Base-by-base conservation (phyloP, 2,329 filamentous ascomycete genomes). In the Sarocladium brachiariae region DNA sequence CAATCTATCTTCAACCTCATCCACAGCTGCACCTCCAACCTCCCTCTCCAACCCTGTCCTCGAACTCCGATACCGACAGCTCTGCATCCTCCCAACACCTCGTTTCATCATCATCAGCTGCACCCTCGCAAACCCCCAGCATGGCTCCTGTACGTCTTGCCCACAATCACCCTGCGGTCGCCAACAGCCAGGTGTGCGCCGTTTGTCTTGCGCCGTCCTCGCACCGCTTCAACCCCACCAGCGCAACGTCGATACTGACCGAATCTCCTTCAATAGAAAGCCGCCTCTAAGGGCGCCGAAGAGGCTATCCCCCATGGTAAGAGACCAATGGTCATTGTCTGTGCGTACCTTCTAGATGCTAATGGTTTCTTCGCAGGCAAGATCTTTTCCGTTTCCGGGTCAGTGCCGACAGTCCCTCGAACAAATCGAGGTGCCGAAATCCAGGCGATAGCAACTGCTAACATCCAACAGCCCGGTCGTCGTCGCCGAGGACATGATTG, bases 401-500 rank as follows among this genome's bases (percentile, higher is more conserved):
- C 60, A 67, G 76, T 76, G 31, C 23, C 38, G 49, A 49, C 16
- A 46, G 46, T 38, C 45, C 39, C 39, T 37, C 52, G 52, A 38
- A 25, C 24, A 39, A 8, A 25, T 27, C 37, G 38, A 50, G 46
- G 46, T 39, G 30, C 31, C 52, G 51, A 54, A 48, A 38, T 27
- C 34, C 10, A 27, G 37, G 24, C 49, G 25, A 52, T 51, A 16
- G 25, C 30, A 49, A n/a, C 43, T 49, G 50, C 59, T 59, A 56
- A 61, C 53, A 24, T 51, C 45, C 39, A 38, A 30, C 58, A 85
- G 88, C 59, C 93, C 93, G 65, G 93, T 99, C 77, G 86, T 99
- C 63, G 81, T 99, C 61, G 93, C 92, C 67, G 92, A 97, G 76
- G 85, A 96, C 72, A 96, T 99, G 91, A 89, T 92, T 66, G 93